phyloP scores from a whole-genome alignment of 768 basidiomycete genomes.

The Phanerochaete carnosa region DNA sequence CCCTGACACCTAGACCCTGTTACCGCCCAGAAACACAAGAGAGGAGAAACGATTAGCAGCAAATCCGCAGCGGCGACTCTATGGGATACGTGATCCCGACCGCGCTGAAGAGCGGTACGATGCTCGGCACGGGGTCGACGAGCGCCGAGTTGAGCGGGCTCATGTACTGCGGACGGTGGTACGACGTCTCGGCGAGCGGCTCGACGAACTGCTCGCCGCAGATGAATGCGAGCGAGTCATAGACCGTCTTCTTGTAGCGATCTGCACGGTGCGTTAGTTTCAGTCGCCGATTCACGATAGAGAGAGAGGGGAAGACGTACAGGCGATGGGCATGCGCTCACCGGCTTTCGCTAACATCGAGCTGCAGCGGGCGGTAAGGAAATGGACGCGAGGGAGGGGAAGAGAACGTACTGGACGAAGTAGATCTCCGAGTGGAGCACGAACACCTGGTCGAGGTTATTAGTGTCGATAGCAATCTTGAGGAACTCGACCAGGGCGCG shows the following conservation, averaged over 20 bases:
- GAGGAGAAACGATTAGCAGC: too few species aligned
- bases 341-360: conserved; percentile 60
- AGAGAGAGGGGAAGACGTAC: conserved; percentile 25
- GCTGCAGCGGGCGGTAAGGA: conserved; percentile 20
- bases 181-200: conserved; percentile 8
- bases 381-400: background rate
- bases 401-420: conserved; percentile 54
- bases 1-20: too few species aligned
- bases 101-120: background rate
- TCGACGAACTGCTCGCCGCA: conserved; percentile 23
- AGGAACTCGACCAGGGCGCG: conserved; percentile 66
- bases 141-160: background rate
- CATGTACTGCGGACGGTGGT: background rate
- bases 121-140: background rate
- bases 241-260: conserved; percentile 56
- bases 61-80: background rate
- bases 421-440: conserved; percentile 62
- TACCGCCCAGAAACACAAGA: too few species aligned
- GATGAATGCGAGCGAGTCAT: conserved; percentile 30
- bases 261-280: conserved; percentile 19
- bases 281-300: background rate
- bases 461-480: conserved; percentile 56
- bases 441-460: conserved; percentile 52
- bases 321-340: conserved; percentile 62
- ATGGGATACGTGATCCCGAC: background rate